A percentile compares a stretch with the other conserved stretches of the same genome.
Conservation (phyloP, 192 early-diverging fungal genomes). For the Diversispora eburnea region DNA sequence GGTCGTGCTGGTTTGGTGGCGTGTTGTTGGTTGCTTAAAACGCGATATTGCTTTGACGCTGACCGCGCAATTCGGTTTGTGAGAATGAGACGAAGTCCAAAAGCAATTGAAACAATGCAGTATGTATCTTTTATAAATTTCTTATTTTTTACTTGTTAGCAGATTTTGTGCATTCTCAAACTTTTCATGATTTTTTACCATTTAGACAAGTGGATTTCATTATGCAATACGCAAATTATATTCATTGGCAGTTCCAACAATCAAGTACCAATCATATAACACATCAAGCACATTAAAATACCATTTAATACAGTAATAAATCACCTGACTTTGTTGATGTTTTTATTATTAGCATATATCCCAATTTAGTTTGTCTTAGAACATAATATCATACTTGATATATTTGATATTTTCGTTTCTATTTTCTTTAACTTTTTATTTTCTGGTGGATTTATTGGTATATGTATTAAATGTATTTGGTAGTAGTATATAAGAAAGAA, state of each 20-base stretch:
- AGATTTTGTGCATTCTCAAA: neutral
- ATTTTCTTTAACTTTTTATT: no score
- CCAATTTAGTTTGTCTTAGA: no score
- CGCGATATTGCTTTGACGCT: conserved; percentile 45
- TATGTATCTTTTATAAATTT: conserved; percentile 49
- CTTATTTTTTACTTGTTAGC: neutral
- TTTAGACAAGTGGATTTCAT: conserved; percentile 28
- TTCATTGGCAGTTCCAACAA: neutral
- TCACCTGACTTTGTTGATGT: no score
- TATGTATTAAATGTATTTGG: no score
- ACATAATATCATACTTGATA: no score
- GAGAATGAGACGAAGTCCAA: conserved; percentile 55
- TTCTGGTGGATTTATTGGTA: no score
- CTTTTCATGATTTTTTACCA: neutral
- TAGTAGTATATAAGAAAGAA: no score
- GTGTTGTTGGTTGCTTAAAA: conserved; percentile 66
- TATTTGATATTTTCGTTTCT: no score
- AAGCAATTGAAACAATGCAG: conserved; percentile 68
- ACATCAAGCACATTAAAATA: neutral
- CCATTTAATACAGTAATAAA: neutral
- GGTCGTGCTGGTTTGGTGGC: conserved; percentile 76
- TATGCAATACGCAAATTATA: conserved; percentile 17
- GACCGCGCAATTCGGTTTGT: conserved; percentile 56
- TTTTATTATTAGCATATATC: no score
- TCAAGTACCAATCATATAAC: neutral